Evolutionary conservation across 2,329 filamentous ascomycete species (phyloP), one percentile per base, ranked within the genome.

Genomic region (Xylariaceae sp.): DNA sequence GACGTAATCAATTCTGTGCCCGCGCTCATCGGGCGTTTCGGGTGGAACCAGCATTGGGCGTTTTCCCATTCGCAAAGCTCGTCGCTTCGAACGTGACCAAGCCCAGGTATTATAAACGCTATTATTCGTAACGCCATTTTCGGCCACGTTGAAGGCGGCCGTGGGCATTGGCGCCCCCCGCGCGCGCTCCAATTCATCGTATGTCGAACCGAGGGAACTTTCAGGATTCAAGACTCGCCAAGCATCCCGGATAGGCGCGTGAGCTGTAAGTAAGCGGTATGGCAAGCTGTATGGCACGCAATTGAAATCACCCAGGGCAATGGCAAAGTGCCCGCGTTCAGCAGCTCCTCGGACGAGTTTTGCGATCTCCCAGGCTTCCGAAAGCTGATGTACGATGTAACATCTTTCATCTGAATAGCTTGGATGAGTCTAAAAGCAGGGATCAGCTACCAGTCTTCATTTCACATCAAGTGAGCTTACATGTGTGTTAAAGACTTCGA

Each of bases 401-500:
- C 86, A 88, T 68, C 95, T 88, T 59, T 87, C 73, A 20, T 58
- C 51, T 16, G 83, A 82, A 65, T 97, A 97, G 0, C 88, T 88
- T 3, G 93, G 86, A 65, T 97, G 93, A 3, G 73, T 84, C 69
- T 55, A 25, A 19, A n/a, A n/a, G n/a, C n/a, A n/a, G n/a, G n/a
- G n/a, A 19, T 50, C 14, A 48, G 41, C 43, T 22, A 19, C 6
- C 20, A 21, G 29, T 27, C n/a, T 22, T 23, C 16, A 32, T 36
- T 17, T 22, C 2, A 21, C 22, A n/a, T 38, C 37, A 11, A 35
- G 21, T 16, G 39, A 16, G 40, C 14, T 32, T 40, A 85, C 80
- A 75, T 95, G 92, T 16, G 93, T 97, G 64, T 88, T 92, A 64
- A 97, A 96, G 2, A 97, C 88, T 61, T 96, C 89, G 16, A 89